Base-by-base conservation (phyloP, 1,284 basidiomycete genomes). In the Psilocybe mexicana region DNA sequence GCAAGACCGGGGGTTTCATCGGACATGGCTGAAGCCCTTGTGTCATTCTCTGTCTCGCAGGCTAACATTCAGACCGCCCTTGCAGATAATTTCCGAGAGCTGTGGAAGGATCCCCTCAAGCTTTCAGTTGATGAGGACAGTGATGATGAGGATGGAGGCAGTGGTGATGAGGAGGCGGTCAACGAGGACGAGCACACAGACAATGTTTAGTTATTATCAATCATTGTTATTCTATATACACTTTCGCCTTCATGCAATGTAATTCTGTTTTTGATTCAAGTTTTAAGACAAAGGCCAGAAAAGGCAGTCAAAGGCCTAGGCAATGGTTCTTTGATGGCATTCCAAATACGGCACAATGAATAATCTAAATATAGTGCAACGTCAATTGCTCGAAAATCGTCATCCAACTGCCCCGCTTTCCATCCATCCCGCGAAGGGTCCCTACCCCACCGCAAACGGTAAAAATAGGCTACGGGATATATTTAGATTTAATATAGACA, bases 51-150 rank as follows among this genome's bases (percentile, higher is more conserved):
- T 25, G 7, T 25, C 18, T 18, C 6, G 7, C 55, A 57, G 35
- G 38, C 55, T 4, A 35, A 8, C 6, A 24, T 57, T 18, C 49
- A 57, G 23, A 12, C 14, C 7, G 0, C 8, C 3, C 55, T 57
- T 2, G 18, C 28, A 6, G 7, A 11, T 1, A 33, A 42, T 18
- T 57, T 57, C 38, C 42, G 30, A 0, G 7, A 18, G 14, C 28
- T 57, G 4, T 57, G 55, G 55, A 47, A 52, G 28, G 35, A 42
- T 6, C 49, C 55, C 1, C 49, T 57, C 38, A 12, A 11, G 14
- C 6, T 33, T 33, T 33, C 38, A 6, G 38, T 8, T 11, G 38
- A 40, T 6, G n/a, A 14, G 6, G 38, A 12, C n/a, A 5, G 14
- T 12, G 11, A 12, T 14, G 38, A 40, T 12, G 3, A 3, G 12